A percentile compares a stretch with the other conserved stretches of the same genome.
phyloP scores from a whole-genome alignment of 2,329 filamentous ascomycete species.

The Davidsoniella virescens region DNA sequence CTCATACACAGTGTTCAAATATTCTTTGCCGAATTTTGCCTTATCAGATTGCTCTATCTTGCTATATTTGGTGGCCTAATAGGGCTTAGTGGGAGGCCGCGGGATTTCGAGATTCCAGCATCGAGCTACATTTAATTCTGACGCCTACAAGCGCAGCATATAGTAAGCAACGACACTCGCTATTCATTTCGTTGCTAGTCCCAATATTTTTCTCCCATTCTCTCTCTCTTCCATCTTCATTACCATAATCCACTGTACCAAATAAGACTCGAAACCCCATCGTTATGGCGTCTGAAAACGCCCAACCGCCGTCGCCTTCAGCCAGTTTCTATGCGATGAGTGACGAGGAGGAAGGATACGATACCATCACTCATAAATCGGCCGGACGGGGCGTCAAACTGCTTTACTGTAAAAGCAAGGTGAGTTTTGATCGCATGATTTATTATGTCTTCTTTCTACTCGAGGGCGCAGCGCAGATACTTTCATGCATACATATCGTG shows the following conservation, averaged over 20 bases:
- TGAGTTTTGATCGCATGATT: slow-evolving; percentile 22
- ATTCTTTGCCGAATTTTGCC: too few relatives aligned
- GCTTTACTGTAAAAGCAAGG: slow-evolving; percentile 93
- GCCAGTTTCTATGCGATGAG: slow-evolving; percentile 90
- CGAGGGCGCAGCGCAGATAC: too few relatives aligned
- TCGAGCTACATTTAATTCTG: slow-evolving; percentile 4
- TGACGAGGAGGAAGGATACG: slow-evolving; percentile 90
- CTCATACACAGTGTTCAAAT: too few relatives aligned
- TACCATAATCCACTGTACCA: too few relatives aligned
- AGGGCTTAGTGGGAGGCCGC: slow-evolving; percentile 12
- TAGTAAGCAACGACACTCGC: not conserved
- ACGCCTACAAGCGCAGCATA: not conserved
- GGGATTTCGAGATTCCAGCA: not conserved
- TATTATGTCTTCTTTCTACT: not conserved
- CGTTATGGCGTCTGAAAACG: slow-evolving; percentile 14
- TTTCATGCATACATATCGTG: not conserved
- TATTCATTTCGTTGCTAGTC: not conserved
- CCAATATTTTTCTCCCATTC: not conserved
- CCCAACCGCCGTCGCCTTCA: slow-evolving; percentile 48
- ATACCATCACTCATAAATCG: slow-evolving; percentile 70
- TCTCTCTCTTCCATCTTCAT: slow-evolving; percentile 1
- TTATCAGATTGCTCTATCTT: not conserved
- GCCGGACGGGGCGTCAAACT: slow-evolving; percentile 78
- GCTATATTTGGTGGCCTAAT: slow-evolving; percentile 4
- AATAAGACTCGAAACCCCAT: not conserved